A percentile compares a stretch with the other conserved stretches of the same genome.
Conservation (phyloP, 2,329 filamentous ascomycete genomes). For the Magnaporthiopsis rhizophila region DNA sequence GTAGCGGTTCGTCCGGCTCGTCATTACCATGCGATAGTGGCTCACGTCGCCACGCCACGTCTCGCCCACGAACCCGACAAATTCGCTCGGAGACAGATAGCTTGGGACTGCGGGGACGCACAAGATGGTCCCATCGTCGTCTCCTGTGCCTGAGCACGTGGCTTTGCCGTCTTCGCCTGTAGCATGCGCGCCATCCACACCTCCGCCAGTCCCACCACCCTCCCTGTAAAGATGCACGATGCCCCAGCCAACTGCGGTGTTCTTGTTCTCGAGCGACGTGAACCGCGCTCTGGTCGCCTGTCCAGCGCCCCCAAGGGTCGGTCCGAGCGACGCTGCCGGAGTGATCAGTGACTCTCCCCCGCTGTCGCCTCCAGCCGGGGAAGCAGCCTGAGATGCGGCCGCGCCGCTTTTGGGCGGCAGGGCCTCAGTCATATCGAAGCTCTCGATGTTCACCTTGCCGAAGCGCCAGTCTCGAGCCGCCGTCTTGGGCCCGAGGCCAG, state of each 20-base stretch:
- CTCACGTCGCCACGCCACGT: constrained; percentile 78
- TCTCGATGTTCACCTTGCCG: constrained; percentile 68
- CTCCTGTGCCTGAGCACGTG: constrained; percentile 15
- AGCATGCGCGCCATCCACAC: neutral
- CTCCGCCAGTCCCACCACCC: constrained; percentile 48
- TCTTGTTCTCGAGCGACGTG: constrained; percentile 59
- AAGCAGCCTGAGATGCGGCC: neutral
- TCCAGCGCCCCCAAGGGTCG: constrained; percentile 50
- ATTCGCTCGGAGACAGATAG: constrained; percentile 85
- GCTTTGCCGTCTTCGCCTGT: constrained; percentile 15
- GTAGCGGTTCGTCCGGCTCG: constrained; percentile 80
- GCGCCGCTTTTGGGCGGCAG: constrained; percentile 13
- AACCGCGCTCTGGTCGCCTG: constrained; percentile 78
- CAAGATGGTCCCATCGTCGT: constrained; percentile 73
- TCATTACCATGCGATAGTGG: constrained; percentile 92
- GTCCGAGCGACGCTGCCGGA: constrained; percentile 36
- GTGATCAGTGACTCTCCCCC: constrained; percentile 7
- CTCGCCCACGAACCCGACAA: constrained; percentile 86
- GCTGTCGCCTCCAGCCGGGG: constrained; percentile 13
- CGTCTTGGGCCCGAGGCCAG: constrained; percentile 37
- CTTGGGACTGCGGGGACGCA: constrained; percentile 93
- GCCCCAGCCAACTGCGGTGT: constrained; percentile 81
- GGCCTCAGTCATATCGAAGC: constrained; percentile 57
- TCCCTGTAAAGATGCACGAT: constrained; percentile 93
- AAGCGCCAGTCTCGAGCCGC: constrained; percentile 70